Evolutionary conservation across 306 rosid genomes (phyloP), one percentile per base, ranked within the genome.

Genomic region (Geum urbanum): DNA sequence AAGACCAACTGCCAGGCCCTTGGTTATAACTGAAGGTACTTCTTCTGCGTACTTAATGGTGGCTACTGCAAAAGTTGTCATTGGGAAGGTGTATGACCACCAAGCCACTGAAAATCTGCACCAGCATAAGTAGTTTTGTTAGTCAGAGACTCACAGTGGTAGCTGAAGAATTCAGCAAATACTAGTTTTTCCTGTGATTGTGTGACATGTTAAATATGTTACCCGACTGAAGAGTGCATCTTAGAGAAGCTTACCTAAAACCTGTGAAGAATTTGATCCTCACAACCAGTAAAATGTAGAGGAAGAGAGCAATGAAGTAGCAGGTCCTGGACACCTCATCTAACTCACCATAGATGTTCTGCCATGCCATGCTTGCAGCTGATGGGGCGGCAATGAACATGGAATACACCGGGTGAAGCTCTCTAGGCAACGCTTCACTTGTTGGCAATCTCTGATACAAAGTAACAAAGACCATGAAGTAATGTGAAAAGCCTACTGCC

Each of bases 311-410:
- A 24, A 89, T 87, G 94, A 91, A 91, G 78, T 72, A 89, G 81
- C 96, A 91, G 70, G 84, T 91, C 78, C 90, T 82, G 3, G 94
- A 87, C 11, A 75, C 75, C 19, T 85, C 90, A 71, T 89, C 94
- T 74, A 81, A 89, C 46, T 89, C 90, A 11, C 73, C 81, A 62
- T 87, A 89, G n/a, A 91, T 85, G 15, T 81, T 75, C 49, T 73
- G 74, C 94, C 96, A 91, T 64, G 97, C 91, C 69, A 91, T 65
- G 78, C 91, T 85, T 15, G 97, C 97, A 0, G 96, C 96, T 0
- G 96, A 89, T 14, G 97, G 94, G 50, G 97, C 96, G 1, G 97
- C 94, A 16, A 89, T 91, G 55, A 91, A 91, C 96, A 91, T 87
- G 67, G 96, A 89, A 71, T 91, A 91, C 63, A 91, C 96, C 9